phyloP scores from a whole-genome alignment of 305 asterid genomes.

The Fraxinus sp. region DNA sequence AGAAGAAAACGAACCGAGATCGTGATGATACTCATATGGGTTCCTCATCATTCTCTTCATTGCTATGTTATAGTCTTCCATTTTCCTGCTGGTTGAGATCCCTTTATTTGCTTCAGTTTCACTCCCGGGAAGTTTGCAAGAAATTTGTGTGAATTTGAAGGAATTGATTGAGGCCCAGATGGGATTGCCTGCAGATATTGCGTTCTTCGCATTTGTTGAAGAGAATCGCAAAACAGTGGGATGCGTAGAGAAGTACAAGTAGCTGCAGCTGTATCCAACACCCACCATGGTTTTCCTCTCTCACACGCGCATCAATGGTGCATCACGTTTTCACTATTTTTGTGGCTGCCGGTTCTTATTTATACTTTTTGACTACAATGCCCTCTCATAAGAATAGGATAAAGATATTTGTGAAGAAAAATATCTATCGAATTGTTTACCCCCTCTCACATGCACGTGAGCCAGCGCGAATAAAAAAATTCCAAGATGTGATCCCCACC shows the following conservation, averaged over 20 bases:
- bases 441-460: no score
- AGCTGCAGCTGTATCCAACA: background rate
- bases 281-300: background rate
- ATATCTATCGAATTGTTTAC: no score
- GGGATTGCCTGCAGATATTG: constrained; percentile 11
- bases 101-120: constrained; percentile 31
- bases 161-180: constrained; percentile 14
- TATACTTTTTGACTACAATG: background rate
- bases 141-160: constrained; percentile 34
- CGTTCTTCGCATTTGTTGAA: constrained; percentile 20
- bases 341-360: background rate
- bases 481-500: no score
- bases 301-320: background rate
- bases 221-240: constrained; percentile 21
- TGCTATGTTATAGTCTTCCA: constrained; percentile 66
- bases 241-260: constrained; percentile 23
- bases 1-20: constrained; percentile 55
- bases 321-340: background rate
- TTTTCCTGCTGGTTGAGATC: constrained; percentile 28
- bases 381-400: background rate
- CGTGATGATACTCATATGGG: constrained; percentile 90
- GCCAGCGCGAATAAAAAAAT: no score
- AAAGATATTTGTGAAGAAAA: no score
- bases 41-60: constrained; percentile 94
- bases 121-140: constrained; percentile 45